Evolutionary conservation across 805 yeast genomes (phyloP), one percentile per base, ranked within the genome.

Genomic region (Teunomyces barrocoloradensis): DNA sequence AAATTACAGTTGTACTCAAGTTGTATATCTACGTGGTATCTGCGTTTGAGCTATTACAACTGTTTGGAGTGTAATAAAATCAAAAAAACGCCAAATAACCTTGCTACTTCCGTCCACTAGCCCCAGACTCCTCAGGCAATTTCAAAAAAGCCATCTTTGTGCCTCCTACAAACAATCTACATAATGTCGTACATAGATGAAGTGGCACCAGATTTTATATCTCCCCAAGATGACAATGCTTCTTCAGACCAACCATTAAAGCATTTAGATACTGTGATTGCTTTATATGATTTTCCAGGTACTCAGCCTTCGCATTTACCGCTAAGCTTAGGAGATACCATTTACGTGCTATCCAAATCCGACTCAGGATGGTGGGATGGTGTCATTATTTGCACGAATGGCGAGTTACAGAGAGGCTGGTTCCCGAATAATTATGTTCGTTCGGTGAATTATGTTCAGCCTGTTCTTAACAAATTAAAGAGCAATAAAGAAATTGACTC

Each of bases 291-390:
- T 49, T 82, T 75, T 59, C 77, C 75, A 15, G 76, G 80, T 4
- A 79, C 79, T 2, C 76, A 74, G 46, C 69, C 80, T 1, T 74
- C 78, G 36, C 75, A 80, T 39, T 65, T 85, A 35, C 75, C 78
- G 18, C 64, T 86, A 17, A 66, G 64, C 45, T 68, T 77, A n/a
- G 92, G 90, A 15, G 95, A 87, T 53, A 74, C 85, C 3, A 68
- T 89, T 1, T 79, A 84, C 54, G 94, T 89, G 11, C 60, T 87
- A n/a, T 61, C 75, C 12, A 85, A 85, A 50, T 71, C 80, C 12
- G 79, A 77, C 34, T 63, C 81, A 2, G 87, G 89, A 2, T 89
- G 96, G 96, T 88, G 95, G 94, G 96, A 89, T 63, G 96, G 96
- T 9, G 73, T 85, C 13, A 43, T 65, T 5, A 44, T 63, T 53